Evolutionary conservation across 2,329 filamentous ascomycete genomes (phyloP).

Genomic region (Botrytis porri): DNA sequence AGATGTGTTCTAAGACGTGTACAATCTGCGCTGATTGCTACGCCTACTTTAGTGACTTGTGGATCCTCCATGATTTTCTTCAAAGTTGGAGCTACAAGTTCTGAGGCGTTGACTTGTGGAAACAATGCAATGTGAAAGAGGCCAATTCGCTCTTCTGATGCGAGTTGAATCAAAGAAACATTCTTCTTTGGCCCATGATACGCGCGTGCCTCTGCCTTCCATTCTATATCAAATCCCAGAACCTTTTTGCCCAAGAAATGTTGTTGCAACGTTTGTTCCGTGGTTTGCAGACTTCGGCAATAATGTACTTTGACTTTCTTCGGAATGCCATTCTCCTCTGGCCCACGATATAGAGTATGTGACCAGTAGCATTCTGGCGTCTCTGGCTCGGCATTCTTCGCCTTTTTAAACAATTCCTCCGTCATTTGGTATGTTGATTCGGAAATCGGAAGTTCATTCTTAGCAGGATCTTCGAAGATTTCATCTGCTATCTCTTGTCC

Average conservation of each 20-base stretch:
- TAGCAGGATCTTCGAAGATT: slow-evolving; percentile 26
- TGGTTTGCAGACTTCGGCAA: slow-evolving; percentile 64
- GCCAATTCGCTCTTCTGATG: slow-evolving; percentile 70
- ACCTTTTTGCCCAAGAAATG: slow-evolving; percentile 68
- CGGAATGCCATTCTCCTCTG: slow-evolving; percentile 40
- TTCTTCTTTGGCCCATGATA: slow-evolving; percentile 58
- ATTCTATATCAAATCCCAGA: slow-evolving; percentile 89
- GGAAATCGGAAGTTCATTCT: slow-evolving; percentile 40
- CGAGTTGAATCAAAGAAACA: slow-evolving; percentile 79
- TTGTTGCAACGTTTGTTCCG: slow-evolving; percentile 59
- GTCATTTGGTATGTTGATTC: slow-evolving; percentile 48
- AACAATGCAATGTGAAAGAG: slow-evolving; percentile 78
- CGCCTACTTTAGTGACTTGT: slow-evolving; percentile 70
- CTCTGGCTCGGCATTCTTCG: slow-evolving; percentile 46
- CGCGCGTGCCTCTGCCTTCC: slow-evolving; percentile 56
- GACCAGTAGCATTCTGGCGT: slow-evolving; percentile 61
- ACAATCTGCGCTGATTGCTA: slow-evolving; percentile 68
- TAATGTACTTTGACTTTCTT: slow-evolving; percentile 70
- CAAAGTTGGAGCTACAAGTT: slow-evolving; percentile 69
- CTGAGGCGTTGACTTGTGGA: slow-evolving; percentile 42
- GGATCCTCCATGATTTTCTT: slow-evolving; percentile 69
- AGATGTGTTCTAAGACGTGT: slow-evolving; percentile 67
- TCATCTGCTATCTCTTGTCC: slow-evolving; percentile 4
- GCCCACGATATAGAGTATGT: slow-evolving; percentile 62
- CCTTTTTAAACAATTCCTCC: slow-evolving; percentile 46